phyloP scores from a whole-genome alignment of 2,329 filamentous ascomycete genomes.

The Pseudomassariella vexata region DNA sequence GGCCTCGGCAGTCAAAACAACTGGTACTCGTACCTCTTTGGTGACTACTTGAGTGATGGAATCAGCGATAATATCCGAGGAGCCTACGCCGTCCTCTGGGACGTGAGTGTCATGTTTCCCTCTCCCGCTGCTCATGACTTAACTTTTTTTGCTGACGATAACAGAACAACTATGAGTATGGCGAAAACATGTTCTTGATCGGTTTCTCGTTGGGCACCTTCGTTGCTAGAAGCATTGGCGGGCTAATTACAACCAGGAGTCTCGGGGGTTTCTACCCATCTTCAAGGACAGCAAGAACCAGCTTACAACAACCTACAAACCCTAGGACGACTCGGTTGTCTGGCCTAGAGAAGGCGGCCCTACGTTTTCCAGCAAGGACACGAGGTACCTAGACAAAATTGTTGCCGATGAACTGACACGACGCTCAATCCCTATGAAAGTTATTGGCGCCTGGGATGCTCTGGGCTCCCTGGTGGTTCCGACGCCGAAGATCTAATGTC shows the following conservation, averaged over 20 bases:
- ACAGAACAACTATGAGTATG: constrained; percentile 2
- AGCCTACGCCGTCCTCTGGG: constrained; percentile 3
- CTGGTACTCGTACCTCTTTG: neutral
- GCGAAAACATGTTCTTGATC: constrained; percentile 2
- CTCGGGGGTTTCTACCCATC: constrained; percentile 4
- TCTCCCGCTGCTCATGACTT: no score
- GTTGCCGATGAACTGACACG: neutral
- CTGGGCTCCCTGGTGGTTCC: constrained; percentile 1
- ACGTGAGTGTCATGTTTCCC: no score
- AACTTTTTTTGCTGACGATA: no score
- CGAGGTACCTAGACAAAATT: neutral
- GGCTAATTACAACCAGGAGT: neutral
- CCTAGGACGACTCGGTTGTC: neutral
- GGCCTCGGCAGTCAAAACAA: neutral
- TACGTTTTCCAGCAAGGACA: neutral
- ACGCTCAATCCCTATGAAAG: constrained; percentile 2
- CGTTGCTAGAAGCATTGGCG: constrained; percentile 1
- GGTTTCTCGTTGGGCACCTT: constrained; percentile 3
- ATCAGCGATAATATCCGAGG: constrained; percentile 2
- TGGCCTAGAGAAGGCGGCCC: constrained; percentile 1
- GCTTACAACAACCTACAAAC: neutral
- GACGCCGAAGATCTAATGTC: constrained; percentile 1
- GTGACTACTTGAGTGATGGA: constrained; percentile 1
- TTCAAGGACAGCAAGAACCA: constrained; percentile 5
- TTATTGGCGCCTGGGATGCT: constrained; percentile 3